Percentiles rank a stretch among this genome's conserved stretches.
These are phyloP conservation scores for Magnaporthiopsis rhizophila DNA, from an alignment of 2,329 filamentous ascomycete species.

Conservation along the genomic window DNA sequence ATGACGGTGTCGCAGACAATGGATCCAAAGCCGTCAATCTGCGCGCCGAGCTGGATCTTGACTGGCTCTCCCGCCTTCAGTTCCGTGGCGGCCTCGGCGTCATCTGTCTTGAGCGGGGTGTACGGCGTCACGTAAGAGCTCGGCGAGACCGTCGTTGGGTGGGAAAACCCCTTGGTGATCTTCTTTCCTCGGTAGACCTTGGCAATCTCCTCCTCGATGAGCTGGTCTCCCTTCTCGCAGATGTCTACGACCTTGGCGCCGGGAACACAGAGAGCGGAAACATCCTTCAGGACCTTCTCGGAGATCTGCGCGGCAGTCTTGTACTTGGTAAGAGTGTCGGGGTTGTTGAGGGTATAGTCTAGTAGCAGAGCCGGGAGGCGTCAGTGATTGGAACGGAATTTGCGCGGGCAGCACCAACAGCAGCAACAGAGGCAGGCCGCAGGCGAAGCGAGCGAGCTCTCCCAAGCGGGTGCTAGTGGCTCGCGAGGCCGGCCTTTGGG, in stretches of 20 bases:
- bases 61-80: constrained; percentile 80
- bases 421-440: too few species aligned
- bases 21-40: constrained; percentile 91
- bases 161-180: constrained; percentile 84
- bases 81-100: constrained; percentile 70
- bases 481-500: constrained; percentile 16
- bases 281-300: constrained; percentile 86
- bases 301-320: constrained; percentile 94
- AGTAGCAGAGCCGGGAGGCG: constrained; percentile 7
- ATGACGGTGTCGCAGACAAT: constrained; percentile 93
- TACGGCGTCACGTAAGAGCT: constrained; percentile 93
- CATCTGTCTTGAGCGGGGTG: constrained; percentile 81
- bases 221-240: constrained; percentile 91
- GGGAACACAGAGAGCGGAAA: constrained; percentile 65
- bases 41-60: constrained; percentile 98
- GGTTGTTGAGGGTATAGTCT: constrained; percentile 89
- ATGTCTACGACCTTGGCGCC: constrained; percentile 89
- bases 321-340: constrained; percentile 96
- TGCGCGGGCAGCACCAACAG: background rate
- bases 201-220: constrained; percentile 83
- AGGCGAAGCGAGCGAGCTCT: constrained; percentile 9
- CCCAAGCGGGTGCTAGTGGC: constrained; percentile 3
- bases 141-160: constrained; percentile 92
- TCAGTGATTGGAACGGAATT: background rate
- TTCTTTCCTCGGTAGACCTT: constrained; percentile 99